phyloP scores from a whole-genome alignment of 352 stramenopile genomes.

The Globisporangium splendens region DNA sequence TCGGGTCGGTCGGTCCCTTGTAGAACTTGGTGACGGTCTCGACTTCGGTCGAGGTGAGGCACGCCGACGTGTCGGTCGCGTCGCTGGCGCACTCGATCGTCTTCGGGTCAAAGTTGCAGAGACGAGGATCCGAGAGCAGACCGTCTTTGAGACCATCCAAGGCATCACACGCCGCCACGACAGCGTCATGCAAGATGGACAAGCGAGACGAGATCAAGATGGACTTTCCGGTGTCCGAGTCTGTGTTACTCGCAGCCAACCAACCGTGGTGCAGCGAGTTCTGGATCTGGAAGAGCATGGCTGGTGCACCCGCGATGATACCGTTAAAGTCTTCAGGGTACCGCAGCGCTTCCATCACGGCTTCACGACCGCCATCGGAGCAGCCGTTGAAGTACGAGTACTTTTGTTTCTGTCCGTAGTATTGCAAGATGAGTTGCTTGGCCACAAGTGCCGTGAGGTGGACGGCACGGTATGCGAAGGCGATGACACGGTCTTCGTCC shows the following conservation, averaged over 20 bases:
- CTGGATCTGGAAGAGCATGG: slow-evolving; percentile 16
- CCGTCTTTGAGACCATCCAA: too few relatives aligned
- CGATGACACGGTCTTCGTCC: slow-evolving; percentile 16
- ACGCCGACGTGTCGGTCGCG: slow-evolving; percentile 31
- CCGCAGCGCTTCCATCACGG: slow-evolving; percentile 17
- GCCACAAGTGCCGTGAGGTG: slow-evolving; percentile 28
- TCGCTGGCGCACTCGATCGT: slow-evolving; percentile 6
- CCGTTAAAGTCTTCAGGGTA: slow-evolving; percentile 21
- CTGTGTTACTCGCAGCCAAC: slow-evolving; percentile 24
- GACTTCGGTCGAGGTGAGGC: slow-evolving; percentile 30
- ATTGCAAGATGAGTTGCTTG: slow-evolving; percentile 33
- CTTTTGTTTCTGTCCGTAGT: slow-evolving; percentile 26
- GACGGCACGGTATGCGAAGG: slow-evolving; percentile 33
- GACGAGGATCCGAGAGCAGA: too few relatives aligned
- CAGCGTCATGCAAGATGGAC: slow-evolving; percentile 33
- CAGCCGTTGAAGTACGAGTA: slow-evolving; percentile 38
- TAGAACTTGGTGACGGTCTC: slow-evolving; percentile 32
- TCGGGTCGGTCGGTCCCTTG: slow-evolving; percentile 26
- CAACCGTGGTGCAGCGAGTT: slow-evolving; percentile 20
- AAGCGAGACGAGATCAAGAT: slow-evolving; percentile 24
- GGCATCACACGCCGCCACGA: too few relatives aligned
- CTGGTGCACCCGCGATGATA: slow-evolving; percentile 19
- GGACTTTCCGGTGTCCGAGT: slow-evolving; percentile 17
- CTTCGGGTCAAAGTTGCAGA: too few relatives aligned
- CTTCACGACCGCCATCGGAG: slow-evolving; percentile 20